These are phyloP conservation scores for Dichotomopilus funicola DNA, from an alignment of 2,329 filamentous ascomycete genomes.

Conservation along the genomic window DNA sequence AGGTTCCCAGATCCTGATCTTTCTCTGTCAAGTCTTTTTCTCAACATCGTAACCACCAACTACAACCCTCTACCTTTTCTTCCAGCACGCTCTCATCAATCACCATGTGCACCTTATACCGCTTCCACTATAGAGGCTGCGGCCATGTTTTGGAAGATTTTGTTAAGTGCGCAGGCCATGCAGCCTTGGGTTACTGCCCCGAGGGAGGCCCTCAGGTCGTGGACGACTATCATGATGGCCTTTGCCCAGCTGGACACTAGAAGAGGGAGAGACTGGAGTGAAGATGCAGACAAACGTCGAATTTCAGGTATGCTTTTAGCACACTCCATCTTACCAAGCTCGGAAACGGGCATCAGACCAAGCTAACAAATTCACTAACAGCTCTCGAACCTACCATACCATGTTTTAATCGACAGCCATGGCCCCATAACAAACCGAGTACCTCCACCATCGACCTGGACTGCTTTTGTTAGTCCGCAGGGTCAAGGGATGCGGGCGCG, in stretches of 20 bases:
- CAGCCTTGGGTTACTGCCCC: background rate
- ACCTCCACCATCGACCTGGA: no score
- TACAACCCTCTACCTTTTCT: background rate
- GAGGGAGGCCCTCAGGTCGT: background rate
- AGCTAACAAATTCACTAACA: no score
- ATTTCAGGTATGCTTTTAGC: background rate
- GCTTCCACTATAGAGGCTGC: constrained; percentile 1
- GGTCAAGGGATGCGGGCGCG: no score
- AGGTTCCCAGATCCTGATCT: background rate
- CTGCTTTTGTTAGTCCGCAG: no score
- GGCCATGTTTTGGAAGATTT: constrained; percentile 1
- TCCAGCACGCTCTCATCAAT: background rate
- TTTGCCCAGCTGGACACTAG: background rate
- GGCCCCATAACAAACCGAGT: no score
- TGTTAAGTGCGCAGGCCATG: background rate
- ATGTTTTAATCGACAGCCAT: no score
- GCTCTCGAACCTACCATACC: no score
- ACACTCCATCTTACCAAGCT: no score
- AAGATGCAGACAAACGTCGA: background rate
- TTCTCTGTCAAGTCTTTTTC: background rate
- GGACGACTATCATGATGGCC: constrained; percentile 1
- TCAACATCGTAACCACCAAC: background rate
- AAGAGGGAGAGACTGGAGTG: background rate
- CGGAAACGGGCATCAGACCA: no score
- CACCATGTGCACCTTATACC: constrained; percentile 9